Conservation (phyloP, 129 eudicot species). For the Solidago caesia region DNA sequence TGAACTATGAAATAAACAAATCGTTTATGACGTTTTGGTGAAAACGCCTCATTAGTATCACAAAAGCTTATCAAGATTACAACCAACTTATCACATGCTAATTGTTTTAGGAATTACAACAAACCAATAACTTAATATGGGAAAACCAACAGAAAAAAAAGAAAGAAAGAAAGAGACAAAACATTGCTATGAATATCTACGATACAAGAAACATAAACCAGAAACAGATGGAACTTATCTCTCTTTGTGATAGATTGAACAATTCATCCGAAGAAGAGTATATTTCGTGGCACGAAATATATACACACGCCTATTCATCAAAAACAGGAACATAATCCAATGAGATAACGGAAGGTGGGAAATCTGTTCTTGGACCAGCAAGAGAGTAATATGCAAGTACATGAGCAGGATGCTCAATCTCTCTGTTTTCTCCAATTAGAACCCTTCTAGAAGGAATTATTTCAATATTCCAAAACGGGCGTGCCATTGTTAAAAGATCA, state of each 20-base stretch:
- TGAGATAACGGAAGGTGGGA: slow-evolving; percentile 59
- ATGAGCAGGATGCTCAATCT: slow-evolving; percentile 71
- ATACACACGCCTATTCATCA: slow-evolving; percentile 31
- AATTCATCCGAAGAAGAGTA: not conserved
- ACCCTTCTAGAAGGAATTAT: slow-evolving; percentile 72
- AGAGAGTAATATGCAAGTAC: slow-evolving; percentile 89
- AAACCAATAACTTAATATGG: slow-evolving; percentile 5
- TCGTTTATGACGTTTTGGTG: not conserved
- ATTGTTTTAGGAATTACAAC: slow-evolving; percentile 19
- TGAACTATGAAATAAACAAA: not conserved
- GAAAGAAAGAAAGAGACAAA: not conserved
- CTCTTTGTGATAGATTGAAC: not conserved
- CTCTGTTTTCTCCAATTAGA: slow-evolving; percentile 30
- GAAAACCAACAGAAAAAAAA: not conserved
- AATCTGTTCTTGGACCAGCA: slow-evolving; percentile 81
- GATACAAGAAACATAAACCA: not conserved
- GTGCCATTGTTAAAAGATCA: slow-evolving; percentile 63
- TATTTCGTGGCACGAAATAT: not conserved
- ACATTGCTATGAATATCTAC: not conserved
- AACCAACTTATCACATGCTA: slow-evolving; percentile 34
- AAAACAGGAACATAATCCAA: slow-evolving; percentile 28
- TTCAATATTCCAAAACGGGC: slow-evolving; percentile 89
- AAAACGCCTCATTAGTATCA: slow-evolving; percentile 3
- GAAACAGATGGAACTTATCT: not conserved
- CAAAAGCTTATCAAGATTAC: slow-evolving; percentile 21